Evolutionary conservation across 2,329 filamentous ascomycete species (phyloP).

Genomic region (Ophiostoma perfectum): DNA sequence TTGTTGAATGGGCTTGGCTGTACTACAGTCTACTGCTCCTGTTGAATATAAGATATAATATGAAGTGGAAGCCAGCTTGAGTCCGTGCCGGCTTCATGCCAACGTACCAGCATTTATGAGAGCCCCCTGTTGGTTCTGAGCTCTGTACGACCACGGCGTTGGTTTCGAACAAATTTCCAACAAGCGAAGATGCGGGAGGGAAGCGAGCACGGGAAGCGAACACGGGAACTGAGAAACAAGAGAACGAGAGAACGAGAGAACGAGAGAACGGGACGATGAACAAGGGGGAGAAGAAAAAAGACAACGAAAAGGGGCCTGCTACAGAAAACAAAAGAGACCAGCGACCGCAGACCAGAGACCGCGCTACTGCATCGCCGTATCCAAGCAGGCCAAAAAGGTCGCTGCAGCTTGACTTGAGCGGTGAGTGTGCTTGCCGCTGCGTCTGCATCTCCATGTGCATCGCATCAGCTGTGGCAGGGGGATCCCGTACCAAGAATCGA

Average conservation of each 20-base stretch:
- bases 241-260: too few relatives aligned
- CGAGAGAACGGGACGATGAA: background rate
- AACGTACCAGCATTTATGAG: too few relatives aligned
- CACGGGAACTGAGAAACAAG: background rate
- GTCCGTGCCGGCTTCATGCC: too few relatives aligned
- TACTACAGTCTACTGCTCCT: too few relatives aligned
- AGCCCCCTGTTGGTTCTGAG: too few relatives aligned
- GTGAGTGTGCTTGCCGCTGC: conserved; percentile 2
- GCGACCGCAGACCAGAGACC: background rate
- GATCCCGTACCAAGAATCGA: background rate
- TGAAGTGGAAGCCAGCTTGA: too few relatives aligned
- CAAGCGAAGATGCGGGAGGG: too few relatives aligned
- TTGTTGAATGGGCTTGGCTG: too few relatives aligned
- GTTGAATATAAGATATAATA: too few relatives aligned
- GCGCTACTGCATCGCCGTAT: conserved; percentile 1
- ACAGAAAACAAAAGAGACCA: conserved; percentile 2
- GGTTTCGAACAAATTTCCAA: background rate
- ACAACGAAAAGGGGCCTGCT: background rate
- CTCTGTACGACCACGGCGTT: background rate
- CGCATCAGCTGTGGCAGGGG: background rate
- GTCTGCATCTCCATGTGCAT: background rate
- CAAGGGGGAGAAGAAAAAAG: background rate
- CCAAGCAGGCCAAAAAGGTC: too few relatives aligned
- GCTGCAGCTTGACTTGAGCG: background rate
- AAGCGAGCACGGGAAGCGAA: background rate